Percentiles rank a stretch among this genome's conserved stretches.
These are phyloP conservation scores for Pseudogymnoascus sp. DNA, from an alignment of 2,329 filamentous ascomycete species.

Conservation along the genomic window DNA sequence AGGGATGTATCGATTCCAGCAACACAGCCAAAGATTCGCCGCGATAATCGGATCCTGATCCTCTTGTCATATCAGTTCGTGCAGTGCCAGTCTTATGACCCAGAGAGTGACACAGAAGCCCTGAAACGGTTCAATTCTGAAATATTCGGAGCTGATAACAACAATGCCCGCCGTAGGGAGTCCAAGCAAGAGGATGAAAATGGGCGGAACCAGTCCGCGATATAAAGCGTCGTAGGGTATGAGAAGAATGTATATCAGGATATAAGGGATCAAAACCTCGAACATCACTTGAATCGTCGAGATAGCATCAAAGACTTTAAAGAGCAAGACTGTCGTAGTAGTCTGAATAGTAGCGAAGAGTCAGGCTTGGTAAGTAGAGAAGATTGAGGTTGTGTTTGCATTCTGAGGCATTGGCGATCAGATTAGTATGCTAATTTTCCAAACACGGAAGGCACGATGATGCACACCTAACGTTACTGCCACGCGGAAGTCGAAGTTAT, in stretches of 20 bases:
- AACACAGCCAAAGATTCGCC: no score
- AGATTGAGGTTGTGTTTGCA: neutral
- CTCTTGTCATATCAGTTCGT: neutral
- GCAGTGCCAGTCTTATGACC: neutral
- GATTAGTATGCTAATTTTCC: neutral
- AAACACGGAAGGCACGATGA: neutral
- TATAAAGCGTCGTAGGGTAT: neutral
- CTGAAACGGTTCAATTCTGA: neutral
- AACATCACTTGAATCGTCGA: neutral
- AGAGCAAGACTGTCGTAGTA: neutral
- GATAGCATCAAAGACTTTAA: neutral
- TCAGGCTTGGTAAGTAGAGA: neutral
- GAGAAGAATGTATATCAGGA: neutral
- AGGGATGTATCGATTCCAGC: no score
- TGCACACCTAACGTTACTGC: neutral
- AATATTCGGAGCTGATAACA: neutral
- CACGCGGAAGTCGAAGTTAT: no score
- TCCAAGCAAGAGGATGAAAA: neutral
- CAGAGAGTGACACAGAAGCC: neutral
- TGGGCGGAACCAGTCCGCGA: neutral
- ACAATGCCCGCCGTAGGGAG: neutral
- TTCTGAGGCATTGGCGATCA: neutral
- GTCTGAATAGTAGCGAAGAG: no score
- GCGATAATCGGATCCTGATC: neutral
- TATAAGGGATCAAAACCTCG: neutral